phyloP scores from a whole-genome alignment of 257 asterid species.

The Penstemon newberryi region DNA sequence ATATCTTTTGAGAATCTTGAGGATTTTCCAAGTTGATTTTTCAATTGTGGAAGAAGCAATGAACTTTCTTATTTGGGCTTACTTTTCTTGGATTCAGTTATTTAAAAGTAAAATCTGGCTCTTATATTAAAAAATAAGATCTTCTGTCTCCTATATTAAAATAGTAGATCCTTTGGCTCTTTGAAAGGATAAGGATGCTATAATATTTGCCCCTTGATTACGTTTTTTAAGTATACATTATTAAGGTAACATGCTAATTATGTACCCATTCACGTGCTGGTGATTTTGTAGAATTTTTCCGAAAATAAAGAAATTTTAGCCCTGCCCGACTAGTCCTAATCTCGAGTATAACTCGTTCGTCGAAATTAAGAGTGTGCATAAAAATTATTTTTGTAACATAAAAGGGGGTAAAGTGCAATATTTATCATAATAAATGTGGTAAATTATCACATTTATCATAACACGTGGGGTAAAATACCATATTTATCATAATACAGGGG shows the following conservation, averaged over 20 bases:
- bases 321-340: too few relatives aligned
- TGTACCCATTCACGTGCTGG: conserved; percentile 11
- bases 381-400: too few relatives aligned
- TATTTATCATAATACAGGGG: too few relatives aligned
- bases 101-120: too few relatives aligned
- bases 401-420: too few relatives aligned
- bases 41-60: conserved; percentile 43
- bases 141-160: neutral
- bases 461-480: too few relatives aligned
- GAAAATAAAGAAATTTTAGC: too few relatives aligned
- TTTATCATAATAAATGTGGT: too few relatives aligned
- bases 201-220: neutral
- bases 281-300: neutral
- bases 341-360: too few relatives aligned
- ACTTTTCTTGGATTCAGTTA: neutral
- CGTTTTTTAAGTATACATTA: neutral
- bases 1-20: conserved; percentile 38
- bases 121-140: neutral
- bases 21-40: conserved; percentile 31
- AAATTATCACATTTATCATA: too few relatives aligned
- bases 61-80: conserved; percentile 28
- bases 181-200: conserved; percentile 13
- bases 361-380: too few relatives aligned
- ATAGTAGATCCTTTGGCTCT: neutral
- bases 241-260: conserved; percentile 5